A percentile compares a stretch with the other conserved stretches of the same genome.
phyloP scores from a whole-genome alignment of 352 stramenopile genomes.

The Pythium folliculosum region DNA sequence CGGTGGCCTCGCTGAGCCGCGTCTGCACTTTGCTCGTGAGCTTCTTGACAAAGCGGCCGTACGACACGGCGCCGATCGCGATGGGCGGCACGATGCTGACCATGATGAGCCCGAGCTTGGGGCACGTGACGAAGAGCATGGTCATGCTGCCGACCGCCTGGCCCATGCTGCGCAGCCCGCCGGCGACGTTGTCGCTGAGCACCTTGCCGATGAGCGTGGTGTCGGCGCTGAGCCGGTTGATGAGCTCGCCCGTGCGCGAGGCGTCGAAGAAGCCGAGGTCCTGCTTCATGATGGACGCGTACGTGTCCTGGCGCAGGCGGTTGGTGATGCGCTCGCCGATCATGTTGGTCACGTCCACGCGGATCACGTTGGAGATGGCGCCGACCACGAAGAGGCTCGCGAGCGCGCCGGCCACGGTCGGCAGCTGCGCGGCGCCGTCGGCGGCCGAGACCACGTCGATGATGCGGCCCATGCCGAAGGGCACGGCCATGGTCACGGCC shows the following conservation, averaged over 20 bases:
- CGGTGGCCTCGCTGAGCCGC: slow-evolving; percentile 88
- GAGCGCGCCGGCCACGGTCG: slow-evolving; percentile 54
- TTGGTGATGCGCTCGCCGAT: slow-evolving; percentile 86
- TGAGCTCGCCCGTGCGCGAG: slow-evolving; percentile 88
- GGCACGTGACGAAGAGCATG: slow-evolving; percentile 92
- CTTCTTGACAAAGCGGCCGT: slow-evolving; percentile 87
- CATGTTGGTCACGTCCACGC: slow-evolving; percentile 83
- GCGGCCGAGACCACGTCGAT: slow-evolving; percentile 71
- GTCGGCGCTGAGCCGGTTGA: slow-evolving; percentile 91
- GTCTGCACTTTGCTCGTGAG: slow-evolving; percentile 90
- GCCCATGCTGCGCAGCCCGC: slow-evolving; percentile 74
- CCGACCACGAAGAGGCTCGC: slow-evolving; percentile 69
- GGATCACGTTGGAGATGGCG: slow-evolving; percentile 69
- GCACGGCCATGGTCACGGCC: slow-evolving; percentile 73
- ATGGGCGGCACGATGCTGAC: slow-evolving; percentile 91
- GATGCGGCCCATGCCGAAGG: slow-evolving; percentile 81
- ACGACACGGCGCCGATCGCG: slow-evolving; percentile 84
- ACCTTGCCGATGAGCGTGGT: slow-evolving; percentile 91
- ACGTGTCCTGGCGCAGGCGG: slow-evolving; percentile 74
- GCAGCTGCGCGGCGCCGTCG: slow-evolving; percentile 42
- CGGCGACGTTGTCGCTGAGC: slow-evolving; percentile 89
- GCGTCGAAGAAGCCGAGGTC: slow-evolving; percentile 92
- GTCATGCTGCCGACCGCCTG: slow-evolving; percentile 84
- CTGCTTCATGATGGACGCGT: slow-evolving; percentile 81
- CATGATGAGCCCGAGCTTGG: slow-evolving; percentile 89